phyloP scores from a whole-genome alignment of 2,329 filamentous ascomycete species.

The Colletotrichum destructivum region DNA sequence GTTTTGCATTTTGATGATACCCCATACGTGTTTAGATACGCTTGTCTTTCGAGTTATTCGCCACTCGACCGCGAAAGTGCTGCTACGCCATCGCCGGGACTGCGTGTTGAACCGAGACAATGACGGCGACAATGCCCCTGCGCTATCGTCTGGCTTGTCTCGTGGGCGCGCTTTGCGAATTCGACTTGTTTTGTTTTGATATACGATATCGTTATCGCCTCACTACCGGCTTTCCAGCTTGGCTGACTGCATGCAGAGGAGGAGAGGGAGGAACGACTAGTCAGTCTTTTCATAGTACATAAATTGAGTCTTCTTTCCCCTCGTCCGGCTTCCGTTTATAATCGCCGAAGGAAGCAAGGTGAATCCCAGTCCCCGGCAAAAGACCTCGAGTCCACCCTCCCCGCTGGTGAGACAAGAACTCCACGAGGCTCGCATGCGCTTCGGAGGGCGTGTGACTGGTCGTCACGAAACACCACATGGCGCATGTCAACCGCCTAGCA shows the following conservation, averaged over 20 bases:
- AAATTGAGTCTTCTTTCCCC: slow-evolving; percentile 27
- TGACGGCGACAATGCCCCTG: slow-evolving; percentile 66
- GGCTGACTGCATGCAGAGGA: background rate
- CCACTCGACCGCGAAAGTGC: slow-evolving; percentile 69
- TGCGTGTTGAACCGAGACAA: slow-evolving; percentile 65
- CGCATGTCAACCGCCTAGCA: slow-evolving; percentile 12
- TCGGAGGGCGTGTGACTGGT: slow-evolving; percentile 11
- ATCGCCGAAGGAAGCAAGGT: background rate
- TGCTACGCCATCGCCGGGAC: slow-evolving; percentile 70
- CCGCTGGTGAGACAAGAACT: slow-evolving; percentile 9
- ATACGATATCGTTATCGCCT: slow-evolving; percentile 13
- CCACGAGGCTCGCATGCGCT: slow-evolving; percentile 21
- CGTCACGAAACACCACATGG: slow-evolving; percentile 21
- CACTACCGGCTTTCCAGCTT: background rate
- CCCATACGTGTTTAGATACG: slow-evolving; percentile 62
- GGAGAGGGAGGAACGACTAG: slow-evolving; percentile 1
- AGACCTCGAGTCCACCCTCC: background rate
- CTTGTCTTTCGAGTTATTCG: slow-evolving; percentile 57
- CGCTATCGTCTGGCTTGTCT: slow-evolving; percentile 67
- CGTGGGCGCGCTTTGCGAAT: slow-evolving; percentile 60
- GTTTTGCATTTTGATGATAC: slow-evolving; percentile 56
- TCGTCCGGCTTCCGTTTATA: background rate
- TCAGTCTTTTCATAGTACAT: slow-evolving; percentile 22
- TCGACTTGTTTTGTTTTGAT: slow-evolving; percentile 29
- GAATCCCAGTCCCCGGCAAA: background rate